Evolutionary conservation across 2,329 filamentous ascomycete species (phyloP).

Genomic region (Penicillium sp.): DNA sequence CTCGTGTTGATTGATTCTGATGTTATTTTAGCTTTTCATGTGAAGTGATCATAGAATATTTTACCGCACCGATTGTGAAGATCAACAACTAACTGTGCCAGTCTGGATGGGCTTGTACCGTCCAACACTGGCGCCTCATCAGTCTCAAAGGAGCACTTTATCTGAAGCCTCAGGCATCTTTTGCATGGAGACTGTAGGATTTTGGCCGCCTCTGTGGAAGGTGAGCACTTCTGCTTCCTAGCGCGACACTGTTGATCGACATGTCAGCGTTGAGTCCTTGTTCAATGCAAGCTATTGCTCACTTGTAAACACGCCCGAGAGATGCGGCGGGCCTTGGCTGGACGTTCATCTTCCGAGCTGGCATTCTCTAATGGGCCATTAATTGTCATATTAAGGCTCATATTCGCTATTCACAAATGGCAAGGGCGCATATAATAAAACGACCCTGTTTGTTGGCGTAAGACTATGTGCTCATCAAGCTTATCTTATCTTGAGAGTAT

Average conservation of each 20-base stretch:
- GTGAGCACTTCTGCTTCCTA: slow-evolving; percentile 15
- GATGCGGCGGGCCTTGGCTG: slow-evolving; percentile 15
- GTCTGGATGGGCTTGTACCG: slow-evolving; percentile 9
- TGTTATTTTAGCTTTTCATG: neutral
- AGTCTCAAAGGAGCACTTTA: slow-evolving; percentile 16
- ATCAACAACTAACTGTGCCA: slow-evolving; percentile 16
- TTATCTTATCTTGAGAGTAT: neutral
- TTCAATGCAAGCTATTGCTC: neutral
- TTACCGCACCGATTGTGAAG: slow-evolving; percentile 9
- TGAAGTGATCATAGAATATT: too few species aligned
- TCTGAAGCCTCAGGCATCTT: slow-evolving; percentile 8
- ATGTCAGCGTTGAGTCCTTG: neutral
- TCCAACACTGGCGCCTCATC: slow-evolving; percentile 5
- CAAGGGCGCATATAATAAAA: too few species aligned
- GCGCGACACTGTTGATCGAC: slow-evolving; percentile 14
- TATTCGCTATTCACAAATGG: neutral
- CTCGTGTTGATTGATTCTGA: neutral
- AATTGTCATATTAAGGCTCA: neutral
- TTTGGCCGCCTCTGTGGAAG: slow-evolving; percentile 2
- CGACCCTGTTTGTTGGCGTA: neutral
- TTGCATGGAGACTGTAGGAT: slow-evolving; percentile 10
- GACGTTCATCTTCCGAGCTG: slow-evolving; percentile 10
- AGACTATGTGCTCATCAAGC: neutral
- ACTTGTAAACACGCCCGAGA: slow-evolving; percentile 23
- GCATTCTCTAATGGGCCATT: neutral